These are phyloP conservation scores for Wilcoxina mikolae DNA, from an alignment of 495 filamentous ascomycete genomes.

Conservation along the genomic window DNA sequence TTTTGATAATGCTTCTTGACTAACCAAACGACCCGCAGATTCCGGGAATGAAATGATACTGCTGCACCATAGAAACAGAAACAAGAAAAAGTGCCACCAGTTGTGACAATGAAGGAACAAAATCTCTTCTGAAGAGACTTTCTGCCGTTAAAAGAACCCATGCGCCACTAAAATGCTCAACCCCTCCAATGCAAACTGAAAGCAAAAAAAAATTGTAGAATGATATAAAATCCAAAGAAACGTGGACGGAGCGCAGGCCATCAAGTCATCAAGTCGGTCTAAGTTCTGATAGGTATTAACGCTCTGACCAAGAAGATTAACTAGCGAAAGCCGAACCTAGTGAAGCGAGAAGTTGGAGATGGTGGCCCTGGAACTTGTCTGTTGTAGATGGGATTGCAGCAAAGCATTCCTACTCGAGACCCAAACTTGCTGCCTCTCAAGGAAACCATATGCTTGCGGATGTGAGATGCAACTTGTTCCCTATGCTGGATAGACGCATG, in stretches of 20 bases:
- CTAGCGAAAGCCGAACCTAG: slow-evolving; percentile 27
- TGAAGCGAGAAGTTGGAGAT: slow-evolving; percentile 23
- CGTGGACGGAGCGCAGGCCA: neutral
- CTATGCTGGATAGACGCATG: slow-evolving; percentile 74
- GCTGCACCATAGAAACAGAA: neutral
- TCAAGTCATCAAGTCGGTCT: neutral
- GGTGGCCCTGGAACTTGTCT: slow-evolving; percentile 20
- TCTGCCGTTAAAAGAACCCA: slow-evolving; percentile 2
- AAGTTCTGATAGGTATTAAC: slow-evolving; percentile 8
- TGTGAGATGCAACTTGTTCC: slow-evolving; percentile 81
- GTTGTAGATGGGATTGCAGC: slow-evolving; percentile 60
- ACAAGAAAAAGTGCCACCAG: slow-evolving; percentile 2
- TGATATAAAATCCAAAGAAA: slow-evolving; percentile 6
- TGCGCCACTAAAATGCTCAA: slow-evolving; percentile 5
- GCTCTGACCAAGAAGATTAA: neutral
- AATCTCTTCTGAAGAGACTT: slow-evolving; percentile 9
- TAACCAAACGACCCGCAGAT: slow-evolving; percentile 11
- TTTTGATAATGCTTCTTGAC: neutral
- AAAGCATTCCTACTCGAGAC: slow-evolving; percentile 95
- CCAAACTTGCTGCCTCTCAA: slow-evolving; percentile 96
- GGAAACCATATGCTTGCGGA: slow-evolving; percentile 98
- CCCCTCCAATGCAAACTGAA: slow-evolving; percentile 1
- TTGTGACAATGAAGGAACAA: slow-evolving; percentile 2
- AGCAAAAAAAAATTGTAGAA: slow-evolving; percentile 1
- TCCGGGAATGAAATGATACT: slow-evolving; percentile 10